A percentile compares a stretch with the other conserved stretches of the same genome.
Evolutionary conservation across 345 rosid species (phyloP).

Genomic region (Laguncularia racemosa): DNA sequence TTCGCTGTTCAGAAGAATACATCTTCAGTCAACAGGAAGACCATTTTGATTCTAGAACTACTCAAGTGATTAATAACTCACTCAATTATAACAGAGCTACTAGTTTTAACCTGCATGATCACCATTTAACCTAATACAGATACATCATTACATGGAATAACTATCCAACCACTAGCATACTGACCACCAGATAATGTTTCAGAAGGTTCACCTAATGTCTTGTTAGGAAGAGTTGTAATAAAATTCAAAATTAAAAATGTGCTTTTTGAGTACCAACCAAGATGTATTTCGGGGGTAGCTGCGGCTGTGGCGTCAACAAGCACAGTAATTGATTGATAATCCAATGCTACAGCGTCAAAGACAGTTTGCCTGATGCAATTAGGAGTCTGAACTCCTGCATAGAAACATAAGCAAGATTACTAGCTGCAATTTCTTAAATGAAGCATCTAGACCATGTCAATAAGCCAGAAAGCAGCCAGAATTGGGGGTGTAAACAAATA

Average conservation of each 20-base stretch:
- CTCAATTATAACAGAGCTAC: too few species aligned
- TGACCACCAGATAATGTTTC: too few species aligned
- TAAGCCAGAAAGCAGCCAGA: background rate
- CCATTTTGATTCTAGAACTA: too few species aligned
- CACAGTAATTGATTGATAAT: slow-evolving; percentile 49
- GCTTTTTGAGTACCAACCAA: slow-evolving; percentile 25
- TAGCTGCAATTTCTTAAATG: background rate
- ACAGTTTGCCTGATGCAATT: slow-evolving; percentile 81
- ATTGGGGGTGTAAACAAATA: too few species aligned
- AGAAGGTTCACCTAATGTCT: background rate
- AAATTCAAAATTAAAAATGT: background rate
- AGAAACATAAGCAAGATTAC: background rate
- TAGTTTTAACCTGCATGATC: too few species aligned
- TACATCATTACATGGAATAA: too few species aligned
- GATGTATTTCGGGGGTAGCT: slow-evolving; percentile 66
- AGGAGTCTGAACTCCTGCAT: slow-evolving; percentile 75
- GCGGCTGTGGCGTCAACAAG: slow-evolving; percentile 88
- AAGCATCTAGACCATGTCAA: background rate
- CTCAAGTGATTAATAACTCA: too few species aligned
- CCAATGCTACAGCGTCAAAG: slow-evolving; percentile 78
- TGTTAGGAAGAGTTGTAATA: background rate
- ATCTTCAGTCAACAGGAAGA: too few species aligned
- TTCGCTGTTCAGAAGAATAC: slow-evolving; percentile 39
- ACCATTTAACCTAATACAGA: too few species aligned
- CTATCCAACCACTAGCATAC: too few species aligned